These are phyloP conservation scores for Mycena albidolilacea DNA, from an alignment of 768 basidiomycete species.

Conservation along the genomic window DNA sequence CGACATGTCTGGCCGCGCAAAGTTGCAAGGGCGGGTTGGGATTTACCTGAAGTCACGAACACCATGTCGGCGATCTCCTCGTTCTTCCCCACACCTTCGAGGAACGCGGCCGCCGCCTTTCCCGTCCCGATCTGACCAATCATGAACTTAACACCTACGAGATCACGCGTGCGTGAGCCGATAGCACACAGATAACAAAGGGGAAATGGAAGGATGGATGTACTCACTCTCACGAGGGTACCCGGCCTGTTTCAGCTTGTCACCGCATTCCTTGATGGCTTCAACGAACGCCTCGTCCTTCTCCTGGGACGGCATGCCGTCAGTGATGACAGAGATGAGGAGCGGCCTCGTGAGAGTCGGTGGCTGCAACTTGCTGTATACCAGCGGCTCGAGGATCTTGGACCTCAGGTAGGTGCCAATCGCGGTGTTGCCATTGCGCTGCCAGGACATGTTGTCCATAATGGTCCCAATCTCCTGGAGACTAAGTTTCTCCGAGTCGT, in stretches of 20 bases:
- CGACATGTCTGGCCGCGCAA: background rate
- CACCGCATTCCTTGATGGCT: conserved; percentile 38
- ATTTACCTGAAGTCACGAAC: conserved; percentile 32
- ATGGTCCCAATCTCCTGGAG: conserved; percentile 19
- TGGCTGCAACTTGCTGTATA: conserved; percentile 33
- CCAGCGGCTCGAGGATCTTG: conserved; percentile 41
- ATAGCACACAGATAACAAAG: conserved; percentile 10
- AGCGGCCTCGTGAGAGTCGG: conserved; percentile 31
- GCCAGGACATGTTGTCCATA: conserved; percentile 30
- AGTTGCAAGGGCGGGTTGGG: background rate
- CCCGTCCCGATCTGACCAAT: conserved; percentile 31
- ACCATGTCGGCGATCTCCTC: conserved; percentile 25
- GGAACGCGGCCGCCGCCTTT: conserved; percentile 28
- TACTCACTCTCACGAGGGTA: conserved; percentile 35
- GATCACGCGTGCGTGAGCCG: conserved; percentile 6
- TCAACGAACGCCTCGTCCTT: conserved; percentile 28
- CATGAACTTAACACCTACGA: conserved; percentile 33
- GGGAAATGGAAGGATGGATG: background rate
- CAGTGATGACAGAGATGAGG: conserved; percentile 38
- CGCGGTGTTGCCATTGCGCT: conserved; percentile 29
- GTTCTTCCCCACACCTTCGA: conserved; percentile 28
- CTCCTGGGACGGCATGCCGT: conserved; percentile 36
- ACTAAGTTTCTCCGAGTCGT: conserved; percentile 32
- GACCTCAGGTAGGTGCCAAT: conserved; percentile 35
- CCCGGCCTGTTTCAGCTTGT: conserved; percentile 30